Evolutionary conservation across 306 rosid species (phyloP), one percentile per base, ranked within the genome.

Genomic region (Luffa aegyptiaca): DNA sequence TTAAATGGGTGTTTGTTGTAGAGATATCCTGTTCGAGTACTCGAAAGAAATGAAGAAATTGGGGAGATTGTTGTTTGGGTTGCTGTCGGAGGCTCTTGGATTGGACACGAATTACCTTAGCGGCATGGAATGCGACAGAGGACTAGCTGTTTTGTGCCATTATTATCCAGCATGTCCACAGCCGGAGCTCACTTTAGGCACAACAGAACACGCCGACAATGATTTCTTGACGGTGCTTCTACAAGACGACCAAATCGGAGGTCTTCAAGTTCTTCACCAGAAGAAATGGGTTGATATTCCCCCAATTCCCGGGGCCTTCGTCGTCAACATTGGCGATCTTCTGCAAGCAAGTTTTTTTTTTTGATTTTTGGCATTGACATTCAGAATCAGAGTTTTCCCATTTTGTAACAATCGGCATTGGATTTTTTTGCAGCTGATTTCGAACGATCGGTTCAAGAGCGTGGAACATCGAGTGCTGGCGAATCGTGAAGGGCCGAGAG

Each of bases 81-180:
- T 84, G 62, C 18, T 26, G 31, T 26, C 31, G 31, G 31, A 26
- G 69, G 84, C 82, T 14, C 69, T 82, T 14, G 85, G 87, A 18
- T 83, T 86, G 14, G 21, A 79, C 12, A 75, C 85, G 8, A 70
- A 62, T 35, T 64, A 83, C 76, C 72, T 83, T 5, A 37, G 5
- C 10, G 71, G 64, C 11, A 61, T 84, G 11, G 85, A 58, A 14
- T 86, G 87, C 33, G 77, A 75, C 0, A 71, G 76, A 45, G 83
- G 84, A 1, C 36, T 79, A 45, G 6, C 13, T 1, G 0, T 81
- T 51, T 2, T 83, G 1, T 10, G 82, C 2, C 82, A 87, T 36
- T 87, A 85, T 72, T 85, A 87, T 61, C 88, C 88, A 0, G 69
- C 88, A 7, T 87, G 90, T 21, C 88, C 90, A 0, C 65, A 85